Percentiles rank a stretch among this genome's conserved stretches.
phyloP scores from a whole-genome alignment of 257 asterid species.

The Solanum clarkiae region DNA sequence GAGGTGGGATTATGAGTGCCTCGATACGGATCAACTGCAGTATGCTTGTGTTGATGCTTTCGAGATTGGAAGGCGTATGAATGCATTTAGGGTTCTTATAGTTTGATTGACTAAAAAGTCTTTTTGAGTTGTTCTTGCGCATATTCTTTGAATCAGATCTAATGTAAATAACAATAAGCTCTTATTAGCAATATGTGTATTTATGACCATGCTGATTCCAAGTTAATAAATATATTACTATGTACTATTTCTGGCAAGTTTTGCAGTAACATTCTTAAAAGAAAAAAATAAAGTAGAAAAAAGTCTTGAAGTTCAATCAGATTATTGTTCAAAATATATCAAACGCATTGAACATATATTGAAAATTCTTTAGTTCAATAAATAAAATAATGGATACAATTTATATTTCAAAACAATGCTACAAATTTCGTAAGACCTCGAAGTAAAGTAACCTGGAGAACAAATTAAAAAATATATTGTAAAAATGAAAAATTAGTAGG shows the following conservation, averaged over 20 bases:
- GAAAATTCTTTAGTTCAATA: background rate
- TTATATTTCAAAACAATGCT: background rate
- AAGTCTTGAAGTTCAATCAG: background rate
- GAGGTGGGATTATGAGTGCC: constrained; percentile 13
- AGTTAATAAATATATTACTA: too few relatives aligned
- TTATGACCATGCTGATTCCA: too few relatives aligned
- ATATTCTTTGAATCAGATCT: background rate
- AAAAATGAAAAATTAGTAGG: background rate
- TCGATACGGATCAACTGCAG: constrained; percentile 4
- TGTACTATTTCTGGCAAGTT: too few relatives aligned
- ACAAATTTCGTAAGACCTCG: background rate
- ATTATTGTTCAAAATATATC: background rate
- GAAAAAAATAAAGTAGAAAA: background rate
- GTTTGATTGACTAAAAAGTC: too few relatives aligned
- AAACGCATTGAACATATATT: too few relatives aligned
- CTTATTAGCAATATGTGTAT: background rate
- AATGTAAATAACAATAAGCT: background rate
- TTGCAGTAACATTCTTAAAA: too few relatives aligned
- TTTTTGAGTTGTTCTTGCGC: background rate
- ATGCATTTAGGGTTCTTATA: background rate
- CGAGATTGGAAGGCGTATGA: constrained; percentile 7
- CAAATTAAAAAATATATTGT: too few relatives aligned
- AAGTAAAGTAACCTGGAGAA: background rate
- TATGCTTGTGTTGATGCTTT: constrained; percentile 27
- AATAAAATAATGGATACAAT: background rate